These are phyloP conservation scores for Ophiognomonia clavigignenti-juglandacearum DNA, from an alignment of 2,329 filamentous ascomycete species.

Conservation along the genomic window DNA sequence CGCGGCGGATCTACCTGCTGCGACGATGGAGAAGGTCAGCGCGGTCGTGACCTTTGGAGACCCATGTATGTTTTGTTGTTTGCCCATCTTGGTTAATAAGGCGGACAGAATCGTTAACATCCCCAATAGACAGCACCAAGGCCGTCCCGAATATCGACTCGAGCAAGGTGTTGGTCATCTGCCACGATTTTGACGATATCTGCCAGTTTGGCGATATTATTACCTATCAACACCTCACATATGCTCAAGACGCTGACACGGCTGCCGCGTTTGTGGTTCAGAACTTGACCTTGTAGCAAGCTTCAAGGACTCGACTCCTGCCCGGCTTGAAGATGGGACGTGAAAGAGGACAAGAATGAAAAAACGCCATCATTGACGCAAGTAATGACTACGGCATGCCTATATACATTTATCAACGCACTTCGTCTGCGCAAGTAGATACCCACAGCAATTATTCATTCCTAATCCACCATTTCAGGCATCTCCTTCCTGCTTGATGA, in stretches of 20 bases:
- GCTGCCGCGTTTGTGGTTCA: conserved; percentile 22
- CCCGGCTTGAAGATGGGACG: not conserved
- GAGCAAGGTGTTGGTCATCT: conserved; percentile 18
- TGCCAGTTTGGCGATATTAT: conserved; percentile 23
- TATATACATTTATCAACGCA: too few species aligned
- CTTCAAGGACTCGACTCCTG: not conserved
- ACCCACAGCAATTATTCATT: not conserved
- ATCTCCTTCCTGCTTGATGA: conserved; percentile 18
- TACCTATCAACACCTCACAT: conserved; percentile 22
- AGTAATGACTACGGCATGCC: too few species aligned
- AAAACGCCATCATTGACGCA: too few species aligned
- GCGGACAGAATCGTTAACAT: conserved; percentile 16
- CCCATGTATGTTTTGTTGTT: conserved; percentile 17
- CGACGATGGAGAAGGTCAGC: conserved; percentile 17
- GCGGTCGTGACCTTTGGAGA: conserved; percentile 26
- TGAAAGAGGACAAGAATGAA: too few species aligned
- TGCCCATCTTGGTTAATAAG: not conserved
- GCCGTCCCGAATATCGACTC: conserved; percentile 15
- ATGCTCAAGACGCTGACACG: conserved; percentile 18
- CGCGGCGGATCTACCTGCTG: conserved; percentile 17
- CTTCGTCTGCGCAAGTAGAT: not conserved
- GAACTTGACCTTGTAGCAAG: not conserved
- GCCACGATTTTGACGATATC: conserved; percentile 21
- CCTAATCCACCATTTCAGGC: not conserved
- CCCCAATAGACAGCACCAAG: conserved; percentile 13